phyloP scores from a whole-genome alignment of 768 basidiomycete species.

The Tricholoma flavovirens region DNA sequence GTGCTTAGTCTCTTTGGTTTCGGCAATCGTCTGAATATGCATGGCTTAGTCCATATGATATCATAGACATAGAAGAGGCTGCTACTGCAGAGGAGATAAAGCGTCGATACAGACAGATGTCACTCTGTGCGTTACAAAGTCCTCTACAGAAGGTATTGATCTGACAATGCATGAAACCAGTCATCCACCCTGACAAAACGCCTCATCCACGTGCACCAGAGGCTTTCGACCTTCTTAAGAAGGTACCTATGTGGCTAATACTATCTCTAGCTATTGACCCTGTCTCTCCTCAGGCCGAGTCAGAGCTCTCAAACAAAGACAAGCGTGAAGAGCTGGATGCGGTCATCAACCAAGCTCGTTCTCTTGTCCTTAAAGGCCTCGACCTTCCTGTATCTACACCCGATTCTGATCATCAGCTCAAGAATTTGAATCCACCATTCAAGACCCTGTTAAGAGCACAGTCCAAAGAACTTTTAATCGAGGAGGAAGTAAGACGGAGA shows the following conservation, averaged over 20 bases:
- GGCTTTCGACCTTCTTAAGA: constrained; percentile 91
- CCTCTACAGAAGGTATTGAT: background rate
- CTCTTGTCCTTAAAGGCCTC: constrained; percentile 55
- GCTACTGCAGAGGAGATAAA: constrained; percentile 81
- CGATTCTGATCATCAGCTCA: constrained; percentile 55
- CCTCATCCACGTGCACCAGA: constrained; percentile 83
- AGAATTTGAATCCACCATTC: constrained; percentile 56
- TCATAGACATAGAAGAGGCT: constrained; percentile 71
- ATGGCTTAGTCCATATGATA: constrained; percentile 81
- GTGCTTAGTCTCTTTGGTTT: constrained; percentile 17
- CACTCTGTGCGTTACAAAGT: constrained; percentile 57
- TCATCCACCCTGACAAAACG: constrained; percentile 99
- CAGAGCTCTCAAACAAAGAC: constrained; percentile 71
- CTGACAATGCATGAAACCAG: constrained; percentile 31
- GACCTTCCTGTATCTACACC: constrained; percentile 54
- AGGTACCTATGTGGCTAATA: constrained; percentile 43
- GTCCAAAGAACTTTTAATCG: constrained; percentile 81
- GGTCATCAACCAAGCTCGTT: constrained; percentile 69
- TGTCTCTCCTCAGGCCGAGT: constrained; percentile 57
- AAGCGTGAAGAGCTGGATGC: constrained; percentile 82
- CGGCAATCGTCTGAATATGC: constrained; percentile 6
- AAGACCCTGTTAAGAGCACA: constrained; percentile 61
- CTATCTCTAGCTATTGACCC: background rate
- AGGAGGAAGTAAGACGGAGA: constrained; percentile 80
- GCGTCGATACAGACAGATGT: constrained; percentile 80